phyloP scores from a whole-genome alignment of 495 filamentous ascomycete species.

The Penicillium parvum region DNA sequence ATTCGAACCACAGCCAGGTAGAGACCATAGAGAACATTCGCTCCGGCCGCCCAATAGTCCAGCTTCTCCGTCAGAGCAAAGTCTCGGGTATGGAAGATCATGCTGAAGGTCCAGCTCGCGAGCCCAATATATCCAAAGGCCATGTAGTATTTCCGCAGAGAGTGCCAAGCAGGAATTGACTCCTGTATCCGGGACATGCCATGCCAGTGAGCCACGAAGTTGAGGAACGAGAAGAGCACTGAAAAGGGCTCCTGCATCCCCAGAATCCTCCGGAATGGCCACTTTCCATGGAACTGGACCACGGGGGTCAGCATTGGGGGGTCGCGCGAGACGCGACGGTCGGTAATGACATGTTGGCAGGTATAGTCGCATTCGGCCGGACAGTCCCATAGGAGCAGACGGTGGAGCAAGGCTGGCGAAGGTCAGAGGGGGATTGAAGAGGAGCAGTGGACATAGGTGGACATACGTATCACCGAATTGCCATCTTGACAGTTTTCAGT shows the following conservation, averaged over 20 bases:
- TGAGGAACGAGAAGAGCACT: conserved; percentile 88
- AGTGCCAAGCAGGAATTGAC: conserved; percentile 65
- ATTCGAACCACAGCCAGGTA: conserved; percentile 79
- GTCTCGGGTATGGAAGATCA: conserved; percentile 87
- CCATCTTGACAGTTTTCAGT: conserved; percentile 68
- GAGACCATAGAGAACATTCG: conserved; percentile 83
- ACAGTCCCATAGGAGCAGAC: conserved; percentile 60
- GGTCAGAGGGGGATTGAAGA: conserved; percentile 12
- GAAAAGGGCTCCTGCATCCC: conserved; percentile 94
- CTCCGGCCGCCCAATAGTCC: conserved; percentile 95
- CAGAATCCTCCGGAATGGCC: conserved; percentile 86
- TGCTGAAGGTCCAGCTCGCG: conserved; percentile 78
- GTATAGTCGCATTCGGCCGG: conserved; percentile 94
- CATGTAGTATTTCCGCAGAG: conserved; percentile 76
- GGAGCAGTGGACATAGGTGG: neutral
- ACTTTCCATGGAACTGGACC: conserved; percentile 98
- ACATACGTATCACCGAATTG: conserved; percentile 45
- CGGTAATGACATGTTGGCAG: conserved; percentile 91
- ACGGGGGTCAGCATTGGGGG: conserved; percentile 61
- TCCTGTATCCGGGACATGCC: conserved; percentile 69
- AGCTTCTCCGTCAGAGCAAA: conserved; percentile 82
- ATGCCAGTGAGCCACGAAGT: conserved; percentile 79
- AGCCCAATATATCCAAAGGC: conserved; percentile 76
- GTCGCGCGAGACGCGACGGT: conserved; percentile 60
- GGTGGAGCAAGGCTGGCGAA: conserved; percentile 43